These are phyloP conservation scores for Aureobasidium vineae DNA, from an alignment of 2,329 filamentous ascomycete species.

Conservation along the genomic window DNA sequence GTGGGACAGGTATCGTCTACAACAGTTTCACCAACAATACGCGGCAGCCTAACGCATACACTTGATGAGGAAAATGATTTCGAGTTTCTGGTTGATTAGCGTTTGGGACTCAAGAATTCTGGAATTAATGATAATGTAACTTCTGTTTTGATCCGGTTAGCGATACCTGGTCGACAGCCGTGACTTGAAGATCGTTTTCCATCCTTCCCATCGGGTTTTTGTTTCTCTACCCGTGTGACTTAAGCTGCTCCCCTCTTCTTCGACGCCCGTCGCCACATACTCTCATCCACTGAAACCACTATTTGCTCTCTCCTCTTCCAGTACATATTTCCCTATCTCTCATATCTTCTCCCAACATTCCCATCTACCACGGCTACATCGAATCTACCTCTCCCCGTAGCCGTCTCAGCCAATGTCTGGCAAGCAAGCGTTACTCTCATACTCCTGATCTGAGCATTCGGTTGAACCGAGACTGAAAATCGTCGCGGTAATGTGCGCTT, in stretches of 20 bases:
- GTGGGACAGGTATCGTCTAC: slow-evolving; percentile 32
- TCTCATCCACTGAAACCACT: background rate
- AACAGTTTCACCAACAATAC: slow-evolving; percentile 30
- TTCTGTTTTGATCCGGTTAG: background rate
- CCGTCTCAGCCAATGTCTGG: no score
- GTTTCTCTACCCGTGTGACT: no score
- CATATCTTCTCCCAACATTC: background rate
- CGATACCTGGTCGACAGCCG: background rate
- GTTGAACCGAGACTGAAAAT: background rate
- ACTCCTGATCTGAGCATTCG: background rate
- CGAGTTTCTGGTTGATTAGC: background rate
- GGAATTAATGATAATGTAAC: background rate
- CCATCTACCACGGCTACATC: background rate
- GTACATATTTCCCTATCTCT: no score
- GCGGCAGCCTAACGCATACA: slow-evolving; percentile 8
- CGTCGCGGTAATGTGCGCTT: background rate
- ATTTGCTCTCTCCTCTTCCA: no score
- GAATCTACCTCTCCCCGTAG: background rate
- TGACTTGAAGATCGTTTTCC: background rate
- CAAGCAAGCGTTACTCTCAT: no score
- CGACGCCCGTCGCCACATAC: background rate
- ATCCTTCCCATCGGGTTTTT: no score
- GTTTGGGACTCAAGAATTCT: background rate
- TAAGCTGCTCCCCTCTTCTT: background rate
- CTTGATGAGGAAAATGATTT: background rate